Evolutionary conservation across 1,284 basidiomycete genomes (phyloP), one percentile per base, ranked within the genome.

Genomic region (Leccinum pachyderme): DNA sequence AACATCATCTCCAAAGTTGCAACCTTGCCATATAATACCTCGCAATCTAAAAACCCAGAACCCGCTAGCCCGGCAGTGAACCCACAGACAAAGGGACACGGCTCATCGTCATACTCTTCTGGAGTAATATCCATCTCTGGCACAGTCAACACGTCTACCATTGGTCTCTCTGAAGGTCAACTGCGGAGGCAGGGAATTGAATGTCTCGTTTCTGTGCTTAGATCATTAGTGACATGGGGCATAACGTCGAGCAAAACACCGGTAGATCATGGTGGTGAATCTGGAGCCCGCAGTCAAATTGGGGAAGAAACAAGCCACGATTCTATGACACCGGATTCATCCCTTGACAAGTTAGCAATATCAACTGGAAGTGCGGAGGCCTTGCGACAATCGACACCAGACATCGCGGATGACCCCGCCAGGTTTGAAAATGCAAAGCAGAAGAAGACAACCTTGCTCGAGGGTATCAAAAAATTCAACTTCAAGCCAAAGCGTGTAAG

Each of bases 401-500:
- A 95, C 52, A 67, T 85, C 24, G 68, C 70, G 8, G 97, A 99
- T 68, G 97, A 99, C 69, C 96, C 96, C 0, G 88, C 81, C 35
- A 86, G 85, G 68, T 98, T 99, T 64, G 97, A 99, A 76, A 95
- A 83, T 61, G 97, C 95, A 29, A 99, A 98, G 73, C 91, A 95
- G 73, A 91, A 94, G 76, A 99, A 99, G 78, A 99, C 93, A 33
- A 94, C 91, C 1, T 74, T 99, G 29, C 75, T 97, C 46, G 97
- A 99, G 69, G 98, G 96, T 29, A 92, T 99, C 71, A 94, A 90
- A 73, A 94, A 94, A 72, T 99, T 99, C 77, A 99, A 99, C 74
- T 95, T 91, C 77, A 99, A 98, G 74, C 95, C 97, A 11, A 98
- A 97, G 74, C 82, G 87, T 63, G 92, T 91, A 63, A 39, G 77